These are phyloP conservation scores for Suhomyces maxii DNA, from an alignment of 1,139 yeast genomes.

Conservation along the genomic window DNA sequence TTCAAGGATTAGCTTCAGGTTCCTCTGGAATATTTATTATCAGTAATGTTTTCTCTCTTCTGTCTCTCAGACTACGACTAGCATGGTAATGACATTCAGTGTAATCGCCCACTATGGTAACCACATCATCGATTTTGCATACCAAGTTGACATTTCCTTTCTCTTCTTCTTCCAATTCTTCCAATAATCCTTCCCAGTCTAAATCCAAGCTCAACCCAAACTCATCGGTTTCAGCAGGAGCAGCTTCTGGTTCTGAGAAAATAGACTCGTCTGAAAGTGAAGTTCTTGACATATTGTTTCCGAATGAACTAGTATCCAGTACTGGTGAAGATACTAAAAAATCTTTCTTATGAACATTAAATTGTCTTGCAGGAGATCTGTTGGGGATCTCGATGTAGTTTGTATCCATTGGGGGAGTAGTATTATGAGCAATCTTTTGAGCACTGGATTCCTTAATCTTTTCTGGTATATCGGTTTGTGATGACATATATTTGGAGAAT, in stretches of 20 bases:
- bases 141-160: slow-evolving; percentile 18
- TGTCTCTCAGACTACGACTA: slow-evolving; percentile 2
- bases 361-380: slow-evolving; percentile 12
- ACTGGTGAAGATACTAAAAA: slow-evolving; percentile 8
- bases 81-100: slow-evolving; percentile 6
- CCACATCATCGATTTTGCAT: slow-evolving; percentile 24
- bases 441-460: neutral
- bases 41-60: slow-evolving; percentile 13
- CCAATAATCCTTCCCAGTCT: slow-evolving; percentile 20
- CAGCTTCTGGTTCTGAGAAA: slow-evolving; percentile 17
- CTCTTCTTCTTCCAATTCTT: slow-evolving; percentile 21
- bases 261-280: slow-evolving; percentile 21
- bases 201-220: slow-evolving; percentile 17
- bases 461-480: neutral
- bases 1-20: too few relatives aligned
- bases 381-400: slow-evolving; percentile 10
- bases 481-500: slow-evolving; percentile 1
- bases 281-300: slow-evolving; percentile 11
- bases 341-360: neutral
- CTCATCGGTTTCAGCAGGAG: slow-evolving; percentile 7
- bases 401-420: slow-evolving; percentile 1
- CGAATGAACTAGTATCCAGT: slow-evolving; percentile 17
- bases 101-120: slow-evolving; percentile 22
- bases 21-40: slow-evolving; percentile 1
- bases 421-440: neutral